Evolutionary conservation across 371 early-diverging fungal species (phyloP).

Genomic region (Apophysomyces ossiformis): DNA sequence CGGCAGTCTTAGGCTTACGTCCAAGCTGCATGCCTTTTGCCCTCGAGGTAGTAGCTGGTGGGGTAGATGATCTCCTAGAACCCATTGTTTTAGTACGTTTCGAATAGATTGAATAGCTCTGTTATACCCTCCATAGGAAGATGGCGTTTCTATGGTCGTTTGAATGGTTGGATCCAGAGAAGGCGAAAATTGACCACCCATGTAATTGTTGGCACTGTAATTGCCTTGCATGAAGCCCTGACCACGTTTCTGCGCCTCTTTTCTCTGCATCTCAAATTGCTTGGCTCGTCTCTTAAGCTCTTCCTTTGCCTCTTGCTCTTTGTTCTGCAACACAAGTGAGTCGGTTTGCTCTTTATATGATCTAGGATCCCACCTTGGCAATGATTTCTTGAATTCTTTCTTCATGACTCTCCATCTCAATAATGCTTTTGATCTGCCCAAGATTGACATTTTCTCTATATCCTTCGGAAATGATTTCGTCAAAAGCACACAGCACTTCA

Average conservation of each 20-base stretch:
- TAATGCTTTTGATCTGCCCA: slow-evolving; percentile 88
- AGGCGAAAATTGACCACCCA: slow-evolving; percentile 51
- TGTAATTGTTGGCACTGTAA: slow-evolving; percentile 50
- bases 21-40: slow-evolving; percentile 94
- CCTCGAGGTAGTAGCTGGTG: slow-evolving; percentile 53
- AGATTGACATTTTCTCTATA: slow-evolving; percentile 86
- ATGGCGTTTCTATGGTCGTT: slow-evolving; percentile 35
- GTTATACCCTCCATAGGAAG: slow-evolving; percentile 30
- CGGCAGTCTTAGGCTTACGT: slow-evolving; percentile 79
- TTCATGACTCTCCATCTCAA: slow-evolving; percentile 96
- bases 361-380: slow-evolving; percentile 63
- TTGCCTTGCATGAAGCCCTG: slow-evolving; percentile 58
- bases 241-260: slow-evolving; percentile 83
- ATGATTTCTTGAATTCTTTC: slow-evolving; percentile 96
- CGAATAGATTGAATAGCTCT: background rate
- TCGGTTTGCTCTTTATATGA: slow-evolving; percentile 5
- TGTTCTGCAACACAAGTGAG: slow-evolving; percentile 63
- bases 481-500: slow-evolving; percentile 92
- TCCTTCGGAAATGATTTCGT: slow-evolving; percentile 93
- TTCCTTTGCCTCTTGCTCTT: slow-evolving; percentile 96
- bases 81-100: background rate
- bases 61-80: slow-evolving; percentile 27
- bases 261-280: slow-evolving; percentile 88
- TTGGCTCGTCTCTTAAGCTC: slow-evolving; percentile 92
- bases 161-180: slow-evolving; percentile 49